Conservation (phyloP, 73 alveolate genomes). For the Paramecium biaurelia region DNA sequence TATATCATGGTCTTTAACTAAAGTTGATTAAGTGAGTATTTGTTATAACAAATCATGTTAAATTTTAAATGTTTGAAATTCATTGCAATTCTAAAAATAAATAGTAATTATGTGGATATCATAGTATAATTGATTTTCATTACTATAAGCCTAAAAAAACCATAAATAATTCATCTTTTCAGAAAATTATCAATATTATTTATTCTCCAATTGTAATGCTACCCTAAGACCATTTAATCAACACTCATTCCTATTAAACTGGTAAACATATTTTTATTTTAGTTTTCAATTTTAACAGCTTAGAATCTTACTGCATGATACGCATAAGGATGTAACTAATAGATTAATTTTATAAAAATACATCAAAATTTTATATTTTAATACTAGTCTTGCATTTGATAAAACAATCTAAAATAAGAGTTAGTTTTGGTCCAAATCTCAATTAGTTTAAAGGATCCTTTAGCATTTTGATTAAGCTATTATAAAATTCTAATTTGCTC, state of each 20-base stretch:
- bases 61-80: slow-evolving; percentile 58
- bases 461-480: neutral
- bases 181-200: neutral
- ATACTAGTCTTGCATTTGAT: slow-evolving; percentile 30
- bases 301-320: neutral
- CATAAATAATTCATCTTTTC: neutral
- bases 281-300: too few species aligned
- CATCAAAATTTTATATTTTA: neutral
- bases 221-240: neutral
- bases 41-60: slow-evolving; percentile 50
- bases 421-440: neutral
- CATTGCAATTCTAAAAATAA: neutral
- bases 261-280: too few species aligned
- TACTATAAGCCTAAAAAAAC: neutral
- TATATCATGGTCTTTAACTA: slow-evolving; percentile 62
- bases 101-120: neutral
- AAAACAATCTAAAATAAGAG: neutral
- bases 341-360: neutral
- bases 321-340: neutral
- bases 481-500: neutral
- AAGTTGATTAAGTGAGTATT: slow-evolving; percentile 51
- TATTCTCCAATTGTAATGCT: neutral
- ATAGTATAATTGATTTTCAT: neutral
- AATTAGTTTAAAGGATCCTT: neutral
- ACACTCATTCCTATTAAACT: neutral